Base-by-base conservation (phyloP, 1,284 basidiomycete species). In the Clitocybe nebularis region DNA sequence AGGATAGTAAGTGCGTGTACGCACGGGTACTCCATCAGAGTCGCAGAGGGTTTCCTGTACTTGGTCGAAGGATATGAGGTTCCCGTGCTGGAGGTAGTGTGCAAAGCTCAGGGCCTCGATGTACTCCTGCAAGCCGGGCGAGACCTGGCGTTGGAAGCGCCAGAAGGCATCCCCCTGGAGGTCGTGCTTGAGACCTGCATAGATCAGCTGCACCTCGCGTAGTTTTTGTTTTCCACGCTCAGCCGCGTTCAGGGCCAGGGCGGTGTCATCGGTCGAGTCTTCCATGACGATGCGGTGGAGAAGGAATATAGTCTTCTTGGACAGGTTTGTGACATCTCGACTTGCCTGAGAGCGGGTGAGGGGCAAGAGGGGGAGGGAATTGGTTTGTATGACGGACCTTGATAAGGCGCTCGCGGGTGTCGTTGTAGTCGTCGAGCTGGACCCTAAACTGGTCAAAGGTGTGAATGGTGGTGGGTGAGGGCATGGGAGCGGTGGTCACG, bases 271-370 rank as follows among this genome's bases (percentile, higher is more conserved):
- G 36, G 56, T 49, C 28, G 56, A 58, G 53, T 70, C 70, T 52
- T 78, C 80, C 48, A 75, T 72, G 42, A 79, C 70, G 44, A 82
- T 71, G 30, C 93, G 85, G 58, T 97, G 95, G 3, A 98, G 74
- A 36, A 92, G 82, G 58, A 98, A 98, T 49, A 99, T 98, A 57
- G 85, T 74, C 64, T 92, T 94, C 63, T 99, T 99, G 35, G 93
- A 93, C n/a, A 89, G 73, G 50, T 83, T 88, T 10, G 94, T 98
- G 50, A 93, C 79, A 61, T 96, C 93, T 23, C 95, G 78, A 58
- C 81, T 84, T 29, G 77, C 72, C 85, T 87, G 55, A 28, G 45
- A 39, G 40, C 28, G 39, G 41, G 44, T 25, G 36, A 34, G 43
- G 37, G 38, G 21, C 14, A 34, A 21, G 44, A 20, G 44, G 4